phyloP scores from a whole-genome alignment of 305 asterid species.

The Striga hermonthica region DNA sequence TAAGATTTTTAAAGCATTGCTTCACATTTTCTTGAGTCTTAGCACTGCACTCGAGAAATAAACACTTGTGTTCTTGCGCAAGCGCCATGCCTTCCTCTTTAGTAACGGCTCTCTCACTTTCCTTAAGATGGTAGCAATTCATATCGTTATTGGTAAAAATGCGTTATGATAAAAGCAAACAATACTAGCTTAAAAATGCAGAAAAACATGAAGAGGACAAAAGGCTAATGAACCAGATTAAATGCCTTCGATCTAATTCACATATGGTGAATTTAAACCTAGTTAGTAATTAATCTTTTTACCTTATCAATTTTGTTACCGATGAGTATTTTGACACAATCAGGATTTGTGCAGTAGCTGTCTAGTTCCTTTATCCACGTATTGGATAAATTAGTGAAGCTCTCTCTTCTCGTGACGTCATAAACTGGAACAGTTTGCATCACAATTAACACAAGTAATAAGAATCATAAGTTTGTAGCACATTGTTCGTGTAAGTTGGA shows the following conservation, averaged over 20 bases:
- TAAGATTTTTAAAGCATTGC: conserved; percentile 66
- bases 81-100: conserved; percentile 77
- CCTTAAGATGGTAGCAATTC: conserved; percentile 45
- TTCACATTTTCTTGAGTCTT: conserved; percentile 80
- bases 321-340: conserved; percentile 72
- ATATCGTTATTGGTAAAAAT: background rate
- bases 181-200: background rate
- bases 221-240: no score
- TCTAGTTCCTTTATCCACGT: conserved; percentile 72
- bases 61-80: conserved; percentile 62
- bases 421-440: conserved; percentile 44
- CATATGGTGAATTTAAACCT: background rate
- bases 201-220: background rate
- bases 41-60: conserved; percentile 81
- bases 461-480: background rate
- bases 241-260: background rate
- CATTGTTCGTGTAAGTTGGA: background rate
- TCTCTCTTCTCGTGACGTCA: conserved; percentile 85
- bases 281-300: conserved; percentile 29
- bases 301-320: conserved; percentile 94
- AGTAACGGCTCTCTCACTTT: conserved; percentile 69
- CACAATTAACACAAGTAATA: background rate
- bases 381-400: conserved; percentile 60
- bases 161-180: no score
- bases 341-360: conserved; percentile 67